Evolutionary conservation across 129 eudicot species (phyloP), one percentile per base, ranked within the genome.

Genomic region (Chrysanthemum lavandulifolium): DNA sequence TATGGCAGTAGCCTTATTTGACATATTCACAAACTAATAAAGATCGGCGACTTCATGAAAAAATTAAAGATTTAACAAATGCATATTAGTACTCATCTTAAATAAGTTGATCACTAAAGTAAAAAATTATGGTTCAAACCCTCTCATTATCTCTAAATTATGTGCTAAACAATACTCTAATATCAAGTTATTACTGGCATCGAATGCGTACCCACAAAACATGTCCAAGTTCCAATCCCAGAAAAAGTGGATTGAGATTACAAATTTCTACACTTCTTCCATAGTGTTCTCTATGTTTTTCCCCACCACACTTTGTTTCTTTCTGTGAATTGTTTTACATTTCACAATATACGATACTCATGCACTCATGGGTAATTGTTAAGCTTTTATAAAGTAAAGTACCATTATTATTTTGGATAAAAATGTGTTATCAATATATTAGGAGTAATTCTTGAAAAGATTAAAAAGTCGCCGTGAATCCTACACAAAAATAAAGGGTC

Each of bases 181-280:
- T 50, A 58, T 59, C 59, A 45, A 60, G 48, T 47, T 60, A 60
- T 40, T 3, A 65, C 56, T 74, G n/a, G 55, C 55, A 57, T 56
- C 55, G 36, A 27, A 40, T 11, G 52, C 12, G 65, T 40, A 56
- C 65, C 55, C 54, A 75, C 79, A 65, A 76, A 67, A 76, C 73
- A 67, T 67, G 21, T 19, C 61, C 68, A 76, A 76, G 67, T 76
- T 67, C 80, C 80, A 73, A 76, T 76, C 80, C 67, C 74, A 76
- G 19, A 67, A 76, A 45, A 45, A 54, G 66, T 76, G 68, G 50
- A 69, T 76, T 76, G 74, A 76, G 58, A 68, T 57, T 76, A 67
- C 64, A 76, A 76, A 51, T 59, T 67, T 76, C 61, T 57, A 67
- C 79, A 65, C 74, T 67, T 76, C 52, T 67, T 45, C 60, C 68